Conservation (phyloP, 1,284 basidiomycete species). For the Microbotryum violaceum region DNA sequence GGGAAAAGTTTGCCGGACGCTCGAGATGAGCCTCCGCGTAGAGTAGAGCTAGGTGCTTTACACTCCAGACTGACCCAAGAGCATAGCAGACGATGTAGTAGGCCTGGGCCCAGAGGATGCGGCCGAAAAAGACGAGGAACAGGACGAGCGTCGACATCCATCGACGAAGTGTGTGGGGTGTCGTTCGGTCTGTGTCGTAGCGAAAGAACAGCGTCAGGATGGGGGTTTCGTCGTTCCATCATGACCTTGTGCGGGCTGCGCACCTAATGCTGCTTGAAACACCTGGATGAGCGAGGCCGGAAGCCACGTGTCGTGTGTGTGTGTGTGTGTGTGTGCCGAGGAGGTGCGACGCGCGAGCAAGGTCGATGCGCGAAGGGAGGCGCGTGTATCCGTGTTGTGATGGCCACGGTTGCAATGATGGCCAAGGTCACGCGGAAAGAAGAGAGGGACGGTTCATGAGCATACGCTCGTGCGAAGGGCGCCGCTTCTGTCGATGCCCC, state of each 20-base stretch:
- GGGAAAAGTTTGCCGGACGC: neutral
- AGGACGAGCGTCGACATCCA: conserved; percentile 77
- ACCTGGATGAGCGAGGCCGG: neutral
- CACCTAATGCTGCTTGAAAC: conserved; percentile 12
- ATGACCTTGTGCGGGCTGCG: neutral
- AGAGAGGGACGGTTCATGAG: neutral
- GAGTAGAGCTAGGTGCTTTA: neutral
- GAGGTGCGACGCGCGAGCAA: neutral
- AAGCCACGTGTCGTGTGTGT: neutral
- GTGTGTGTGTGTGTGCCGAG: neutral
- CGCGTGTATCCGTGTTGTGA: no score
- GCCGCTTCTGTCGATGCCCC: neutral
- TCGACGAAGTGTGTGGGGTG: conserved; percentile 77
- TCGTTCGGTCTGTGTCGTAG: conserved; percentile 62
- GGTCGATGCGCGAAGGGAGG: neutral
- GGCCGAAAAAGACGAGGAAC: conserved; percentile 68
- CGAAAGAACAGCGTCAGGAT: neutral
- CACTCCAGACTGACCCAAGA: conserved; percentile 28
- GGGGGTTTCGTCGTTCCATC: neutral
- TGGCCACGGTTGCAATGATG: no score
- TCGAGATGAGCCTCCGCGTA: neutral
- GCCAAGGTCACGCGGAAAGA: no score
- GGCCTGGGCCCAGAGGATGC: conserved; percentile 79
- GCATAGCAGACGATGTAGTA: conserved; percentile 40
- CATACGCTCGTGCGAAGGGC: neutral